phyloP scores from a whole-genome alignment of 208 protist genomes.

The Sergeia podlipaevii region DNA sequence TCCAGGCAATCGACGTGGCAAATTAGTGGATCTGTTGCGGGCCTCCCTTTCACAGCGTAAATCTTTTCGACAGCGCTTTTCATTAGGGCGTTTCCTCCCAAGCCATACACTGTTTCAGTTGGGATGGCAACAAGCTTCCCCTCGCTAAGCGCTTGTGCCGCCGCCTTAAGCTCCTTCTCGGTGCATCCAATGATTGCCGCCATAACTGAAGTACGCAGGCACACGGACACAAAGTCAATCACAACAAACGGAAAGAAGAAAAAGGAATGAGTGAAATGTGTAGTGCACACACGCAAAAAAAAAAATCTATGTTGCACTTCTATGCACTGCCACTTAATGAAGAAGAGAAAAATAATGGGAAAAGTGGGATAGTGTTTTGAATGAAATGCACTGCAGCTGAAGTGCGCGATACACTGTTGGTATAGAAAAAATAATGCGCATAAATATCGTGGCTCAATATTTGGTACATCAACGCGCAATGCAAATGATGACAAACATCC shows the following conservation, averaged over 20 bases:
- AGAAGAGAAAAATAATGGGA: constrained; percentile 7
- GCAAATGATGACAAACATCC: too few relatives aligned
- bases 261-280: neutral
- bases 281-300: too few relatives aligned
- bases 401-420: too few relatives aligned
- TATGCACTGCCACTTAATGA: too few relatives aligned
- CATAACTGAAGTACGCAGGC: constrained; percentile 26
- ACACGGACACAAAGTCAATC: too few relatives aligned
- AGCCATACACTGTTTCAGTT: constrained; percentile 99
- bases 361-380: too few relatives aligned
- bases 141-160: constrained; percentile 37
- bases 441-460: too few relatives aligned
- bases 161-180: constrained; percentile 29
- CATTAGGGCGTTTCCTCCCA: constrained; percentile 94
- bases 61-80: constrained; percentile 84
- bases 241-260: neutral
- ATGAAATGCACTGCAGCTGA: too few relatives aligned
- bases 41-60: constrained; percentile 96
- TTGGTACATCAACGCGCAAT: too few relatives aligned
- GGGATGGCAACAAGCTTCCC: constrained; percentile 95
- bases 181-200: constrained; percentile 48
- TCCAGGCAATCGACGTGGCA: constrained; percentile 87
- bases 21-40: constrained; percentile 95
- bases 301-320: too few relatives aligned
- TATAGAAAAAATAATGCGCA: too few relatives aligned